Evolutionary conservation across 257 asterid species (phyloP).

Genomic region (Solanum tacnaense): DNA sequence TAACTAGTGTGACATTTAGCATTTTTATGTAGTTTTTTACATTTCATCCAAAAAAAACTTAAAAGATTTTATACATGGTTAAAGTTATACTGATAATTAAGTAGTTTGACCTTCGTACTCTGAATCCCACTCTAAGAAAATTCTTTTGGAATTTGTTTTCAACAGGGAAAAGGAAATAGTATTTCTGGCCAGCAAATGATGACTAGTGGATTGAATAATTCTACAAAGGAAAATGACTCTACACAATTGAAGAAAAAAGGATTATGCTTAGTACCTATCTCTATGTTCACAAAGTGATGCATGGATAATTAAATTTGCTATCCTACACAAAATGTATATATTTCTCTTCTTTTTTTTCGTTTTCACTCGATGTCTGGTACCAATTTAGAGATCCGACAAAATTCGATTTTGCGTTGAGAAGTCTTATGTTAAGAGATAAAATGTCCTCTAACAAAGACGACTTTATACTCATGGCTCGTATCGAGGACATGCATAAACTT

Average conservation of each 20-base stretch:
- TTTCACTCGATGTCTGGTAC: neutral
- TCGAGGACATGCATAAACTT: neutral
- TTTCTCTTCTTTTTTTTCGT: neutral
- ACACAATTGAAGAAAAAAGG: slow-evolving; percentile 32
- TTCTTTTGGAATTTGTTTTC: neutral
- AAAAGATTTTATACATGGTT: neutral
- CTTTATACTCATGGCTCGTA: neutral
- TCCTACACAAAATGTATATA: neutral
- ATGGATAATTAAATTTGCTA: neutral
- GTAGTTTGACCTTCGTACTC: neutral
- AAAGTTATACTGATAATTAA: neutral
- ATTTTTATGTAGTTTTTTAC: neutral
- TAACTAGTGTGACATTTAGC: neutral
- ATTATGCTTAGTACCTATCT: slow-evolving; percentile 18
- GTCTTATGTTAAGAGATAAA: neutral
- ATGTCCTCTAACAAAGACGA: neutral
- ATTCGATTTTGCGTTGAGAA: fast-evolving
- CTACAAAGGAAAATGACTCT: slow-evolving; percentile 8
- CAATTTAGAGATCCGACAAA: fast-evolving
- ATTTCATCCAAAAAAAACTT: neutral
- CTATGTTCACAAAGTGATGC: slow-evolving; percentile 2
- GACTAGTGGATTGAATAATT: slow-evolving; percentile 3
- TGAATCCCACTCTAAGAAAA: neutral
- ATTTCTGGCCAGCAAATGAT: slow-evolving; percentile 3
- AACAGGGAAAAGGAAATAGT: slow-evolving; percentile 22